These are phyloP conservation scores for Nicotiana undulata DNA, from an alignment of 257 asterid species.

Conservation along the genomic window DNA sequence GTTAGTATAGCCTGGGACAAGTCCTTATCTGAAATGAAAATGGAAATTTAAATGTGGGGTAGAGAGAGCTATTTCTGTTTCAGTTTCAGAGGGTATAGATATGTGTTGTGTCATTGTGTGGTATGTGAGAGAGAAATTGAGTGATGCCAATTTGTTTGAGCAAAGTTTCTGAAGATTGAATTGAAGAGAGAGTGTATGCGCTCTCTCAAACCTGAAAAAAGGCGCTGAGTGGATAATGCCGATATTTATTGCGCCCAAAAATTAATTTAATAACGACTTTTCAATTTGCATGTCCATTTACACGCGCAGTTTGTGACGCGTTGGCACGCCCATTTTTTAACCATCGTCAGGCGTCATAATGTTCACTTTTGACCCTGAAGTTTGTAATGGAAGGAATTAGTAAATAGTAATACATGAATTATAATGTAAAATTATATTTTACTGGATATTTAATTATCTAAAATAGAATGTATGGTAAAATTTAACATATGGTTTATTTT, in stretches of 20 bases:
- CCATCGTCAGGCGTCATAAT: too few relatives aligned
- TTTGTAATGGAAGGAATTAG: too few relatives aligned
- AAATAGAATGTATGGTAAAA: too few relatives aligned
- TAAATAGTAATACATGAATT: too few relatives aligned
- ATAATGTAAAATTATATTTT: too few relatives aligned
- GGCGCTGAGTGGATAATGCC: slow-evolving; percentile 6
- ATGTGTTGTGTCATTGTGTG: slow-evolving; percentile 9
- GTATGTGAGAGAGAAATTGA: slow-evolving; percentile 7
- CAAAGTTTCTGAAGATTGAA: not conserved
- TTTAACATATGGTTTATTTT: too few relatives aligned
- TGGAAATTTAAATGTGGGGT: slow-evolving; percentile 7
- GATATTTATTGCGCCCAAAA: not conserved
- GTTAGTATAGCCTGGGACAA: not conserved
- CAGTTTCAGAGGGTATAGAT: not conserved
- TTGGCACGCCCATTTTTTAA: not conserved
- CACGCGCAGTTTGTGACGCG: not conserved
- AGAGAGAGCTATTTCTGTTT: not conserved
- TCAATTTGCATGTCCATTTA: not conserved
- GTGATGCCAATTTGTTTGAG: slow-evolving; percentile 4
- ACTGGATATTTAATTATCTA: too few relatives aligned
- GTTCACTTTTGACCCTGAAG: not conserved
- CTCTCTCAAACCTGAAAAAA: not conserved
- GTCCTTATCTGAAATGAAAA: slow-evolving; percentile 11
- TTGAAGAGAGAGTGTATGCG: not conserved
- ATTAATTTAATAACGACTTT: not conserved